Percentiles rank a stretch among this genome's conserved stretches.
These are phyloP conservation scores for Bolboschoenus planiculmis DNA, from an alignment of 176 grass and related monocot genomes.

Conservation along the genomic window DNA sequence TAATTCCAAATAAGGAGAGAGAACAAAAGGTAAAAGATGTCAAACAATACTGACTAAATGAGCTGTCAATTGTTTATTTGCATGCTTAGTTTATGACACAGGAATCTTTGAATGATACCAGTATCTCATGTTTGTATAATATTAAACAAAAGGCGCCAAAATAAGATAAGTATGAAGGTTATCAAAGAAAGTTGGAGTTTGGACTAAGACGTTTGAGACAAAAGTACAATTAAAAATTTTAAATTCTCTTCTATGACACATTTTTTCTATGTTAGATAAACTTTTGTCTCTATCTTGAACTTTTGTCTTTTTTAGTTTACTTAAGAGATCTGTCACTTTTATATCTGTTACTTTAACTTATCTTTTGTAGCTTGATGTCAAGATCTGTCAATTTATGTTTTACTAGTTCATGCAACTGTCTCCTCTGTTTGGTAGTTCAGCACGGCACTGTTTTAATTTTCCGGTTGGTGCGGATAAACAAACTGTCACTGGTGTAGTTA, in stretches of 20 bases:
- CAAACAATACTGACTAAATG: background rate
- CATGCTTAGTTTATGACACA: background rate
- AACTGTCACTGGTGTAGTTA: background rate
- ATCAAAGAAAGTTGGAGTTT: background rate
- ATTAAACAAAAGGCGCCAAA: background rate
- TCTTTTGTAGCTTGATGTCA: background rate
- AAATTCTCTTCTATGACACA: background rate
- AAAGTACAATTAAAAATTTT: background rate
- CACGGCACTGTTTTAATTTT: background rate
- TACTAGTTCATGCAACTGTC: background rate
- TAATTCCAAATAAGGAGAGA: background rate
- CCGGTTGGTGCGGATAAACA: background rate
- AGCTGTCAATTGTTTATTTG: constrained; percentile 2
- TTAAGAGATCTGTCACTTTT: background rate
- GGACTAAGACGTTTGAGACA: background rate
- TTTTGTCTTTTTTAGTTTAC: background rate
- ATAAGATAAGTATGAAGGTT: background rate
- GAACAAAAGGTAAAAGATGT: background rate
- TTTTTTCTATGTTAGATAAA: background rate
- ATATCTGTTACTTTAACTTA: background rate
- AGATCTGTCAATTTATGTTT: constrained; percentile 13
- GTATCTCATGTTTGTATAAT: background rate
- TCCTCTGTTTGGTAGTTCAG: background rate
- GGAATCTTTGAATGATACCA: background rate
- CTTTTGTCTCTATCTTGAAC: background rate